Evolutionary conservation across 2,329 filamentous ascomycete species (phyloP).

Genomic region (Colletotrichum sp.): DNA sequence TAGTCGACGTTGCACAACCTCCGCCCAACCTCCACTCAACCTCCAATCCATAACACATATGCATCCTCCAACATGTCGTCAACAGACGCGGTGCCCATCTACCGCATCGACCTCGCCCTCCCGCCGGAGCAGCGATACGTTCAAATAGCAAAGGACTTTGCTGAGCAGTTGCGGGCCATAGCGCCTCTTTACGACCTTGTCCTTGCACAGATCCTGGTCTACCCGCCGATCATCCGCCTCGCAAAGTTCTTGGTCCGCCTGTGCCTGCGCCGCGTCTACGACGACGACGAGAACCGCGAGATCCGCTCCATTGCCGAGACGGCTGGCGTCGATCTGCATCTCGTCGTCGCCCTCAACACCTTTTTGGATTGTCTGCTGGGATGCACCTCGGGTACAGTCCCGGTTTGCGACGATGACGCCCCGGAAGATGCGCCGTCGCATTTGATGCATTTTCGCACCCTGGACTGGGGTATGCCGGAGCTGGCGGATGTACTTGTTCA

Average conservation of each 20-base stretch:
- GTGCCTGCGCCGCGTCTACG: slow-evolving; percentile 54
- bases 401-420: slow-evolving; percentile 11
- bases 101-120: slow-evolving; percentile 57
- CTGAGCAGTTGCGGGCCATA: slow-evolving; percentile 46
- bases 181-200: slow-evolving; percentile 55
- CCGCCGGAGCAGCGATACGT: slow-evolving; percentile 57
- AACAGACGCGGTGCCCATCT: slow-evolving; percentile 18
- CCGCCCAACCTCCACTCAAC: not conserved
- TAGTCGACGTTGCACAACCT: not conserved
- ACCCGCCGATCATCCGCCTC: slow-evolving; percentile 25
- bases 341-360: slow-evolving; percentile 64
- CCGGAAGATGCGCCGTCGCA: slow-evolving; percentile 13
- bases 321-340: slow-evolving; percentile 57
- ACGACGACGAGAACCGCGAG: slow-evolving; percentile 61
- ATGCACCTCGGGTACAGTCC: slow-evolving; percentile 57
- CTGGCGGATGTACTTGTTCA: slow-evolving; percentile 54
- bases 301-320: slow-evolving; percentile 56
- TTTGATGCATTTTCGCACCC: slow-evolving; percentile 57
- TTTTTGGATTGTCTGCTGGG: slow-evolving; percentile 66
- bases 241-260: slow-evolving; percentile 44
- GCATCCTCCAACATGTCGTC: not conserved
- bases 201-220: slow-evolving; percentile 33
- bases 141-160: slow-evolving; percentile 50
- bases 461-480: slow-evolving; percentile 61
- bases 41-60: not conserved